Conservation (phyloP, 306 rosid genomes). For the Rosa chinensis region DNA sequence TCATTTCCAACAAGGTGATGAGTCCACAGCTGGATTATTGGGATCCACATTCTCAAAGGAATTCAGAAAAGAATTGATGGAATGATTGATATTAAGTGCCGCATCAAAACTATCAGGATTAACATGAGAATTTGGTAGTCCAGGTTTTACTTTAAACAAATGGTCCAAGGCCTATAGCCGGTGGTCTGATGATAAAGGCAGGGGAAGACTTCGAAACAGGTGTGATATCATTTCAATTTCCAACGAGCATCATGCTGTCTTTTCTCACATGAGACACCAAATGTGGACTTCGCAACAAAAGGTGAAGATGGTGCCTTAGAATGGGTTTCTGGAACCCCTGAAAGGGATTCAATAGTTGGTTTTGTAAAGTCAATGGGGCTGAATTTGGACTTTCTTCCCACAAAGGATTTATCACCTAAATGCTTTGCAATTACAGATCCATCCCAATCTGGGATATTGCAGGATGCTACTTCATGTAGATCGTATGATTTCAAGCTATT, state of each 20-base stretch:
- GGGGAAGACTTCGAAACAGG: conserved; percentile 28
- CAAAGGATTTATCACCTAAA: conserved; percentile 37
- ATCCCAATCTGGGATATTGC: conserved; percentile 34
- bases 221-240: conserved; percentile 10
- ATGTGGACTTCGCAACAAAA: conserved; percentile 32
- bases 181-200: conserved; percentile 28
- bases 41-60: conserved; percentile 59
- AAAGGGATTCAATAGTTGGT: conserved; percentile 37
- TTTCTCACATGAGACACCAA: conserved; percentile 36
- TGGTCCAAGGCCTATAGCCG: conserved; percentile 32
- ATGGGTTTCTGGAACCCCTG: conserved; percentile 41
- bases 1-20: conserved; percentile 95
- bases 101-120: conserved; percentile 40
- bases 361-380: conserved; percentile 36
- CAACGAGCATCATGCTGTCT: conserved; percentile 32
- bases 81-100: conserved; percentile 40
- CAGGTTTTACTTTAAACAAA: conserved; percentile 39
- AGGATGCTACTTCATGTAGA: conserved; percentile 31
- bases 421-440: conserved; percentile 30
- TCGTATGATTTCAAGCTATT: conserved; percentile 29
- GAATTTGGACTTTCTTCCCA: conserved; percentile 32
- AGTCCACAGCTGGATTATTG: conserved; percentile 73
- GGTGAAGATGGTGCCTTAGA: conserved; percentile 29
- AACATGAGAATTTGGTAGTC: conserved; percentile 34
- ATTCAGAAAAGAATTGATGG: conserved; percentile 43